A percentile compares a stretch with the other conserved stretches of the same genome.
phyloP scores from a whole-genome alignment of 305 asterid species.

The Withania somnifera region DNA sequence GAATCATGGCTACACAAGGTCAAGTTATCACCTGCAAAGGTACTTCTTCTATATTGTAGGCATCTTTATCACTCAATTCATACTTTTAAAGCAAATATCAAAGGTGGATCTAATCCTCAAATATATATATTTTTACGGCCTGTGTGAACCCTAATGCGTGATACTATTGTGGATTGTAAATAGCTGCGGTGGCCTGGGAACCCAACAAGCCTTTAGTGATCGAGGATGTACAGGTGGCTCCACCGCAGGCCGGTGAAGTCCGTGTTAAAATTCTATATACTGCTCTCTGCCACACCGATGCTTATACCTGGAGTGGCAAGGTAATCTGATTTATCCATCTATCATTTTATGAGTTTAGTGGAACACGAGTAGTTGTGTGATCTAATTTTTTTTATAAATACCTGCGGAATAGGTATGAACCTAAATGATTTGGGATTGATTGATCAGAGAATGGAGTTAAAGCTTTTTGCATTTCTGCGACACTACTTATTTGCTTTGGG shows the following conservation, averaged over 20 bases:
- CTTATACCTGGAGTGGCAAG: conserved; percentile 99
- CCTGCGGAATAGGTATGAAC: neutral
- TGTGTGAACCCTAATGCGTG: conserved; percentile 1
- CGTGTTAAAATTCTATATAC: conserved; percentile 71
- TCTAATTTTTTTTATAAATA: too few relatives aligned
- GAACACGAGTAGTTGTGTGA: too few relatives aligned
- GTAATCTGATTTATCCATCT: conserved; percentile 13
- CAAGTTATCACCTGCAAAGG: conserved; percentile 99
- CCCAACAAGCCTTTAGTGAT: conserved; percentile 92
- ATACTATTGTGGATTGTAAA: neutral
- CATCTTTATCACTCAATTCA: neutral
- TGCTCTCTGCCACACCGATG: conserved; percentile 96
- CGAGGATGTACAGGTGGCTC: conserved; percentile 97
- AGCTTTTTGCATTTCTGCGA: neutral
- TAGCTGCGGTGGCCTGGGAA: conserved; percentile 99
- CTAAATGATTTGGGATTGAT: neutral
- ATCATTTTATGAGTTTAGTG: too few relatives aligned
- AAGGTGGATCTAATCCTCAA: neutral
- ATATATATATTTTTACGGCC: too few relatives aligned
- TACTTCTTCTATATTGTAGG: conserved; percentile 7
- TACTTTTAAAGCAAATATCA: neutral
- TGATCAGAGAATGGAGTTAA: neutral
- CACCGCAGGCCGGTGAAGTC: conserved; percentile 96
- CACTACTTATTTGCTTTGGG: neutral
- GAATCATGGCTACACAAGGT: conserved; percentile 74